Base-by-base conservation (phyloP, 1,284 basidiomycete genomes). In the Athelia psychrophila region DNA sequence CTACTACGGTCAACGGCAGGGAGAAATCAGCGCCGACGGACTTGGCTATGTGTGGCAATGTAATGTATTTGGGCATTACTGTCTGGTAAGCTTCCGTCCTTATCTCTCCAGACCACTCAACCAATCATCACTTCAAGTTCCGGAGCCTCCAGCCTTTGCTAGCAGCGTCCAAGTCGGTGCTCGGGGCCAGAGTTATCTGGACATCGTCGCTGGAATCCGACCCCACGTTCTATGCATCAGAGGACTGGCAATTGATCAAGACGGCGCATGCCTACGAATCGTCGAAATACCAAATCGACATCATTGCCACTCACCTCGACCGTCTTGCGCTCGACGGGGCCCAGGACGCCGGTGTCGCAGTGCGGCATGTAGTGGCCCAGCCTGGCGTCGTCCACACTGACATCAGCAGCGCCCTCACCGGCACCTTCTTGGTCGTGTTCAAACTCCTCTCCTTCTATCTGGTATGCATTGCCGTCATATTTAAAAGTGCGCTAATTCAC, bases 41-140 rank as follows among this genome's bases (percentile, higher is more conserved):
- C 68, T 93, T 0, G 93, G 93, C 0, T 84, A 78, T 74, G 80
- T 88, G 8, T 96, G 91, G 90, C 89, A 94, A 61, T 86, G 84
- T 51, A 95, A 95, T 60, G 76, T 93, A 20, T 90, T 95, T 51
- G 85, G 88, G 0, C 90, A 93, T 61, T 95, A 90, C 63, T 75
- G 81, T 35, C 69, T 96, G 60, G 93, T 94, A 59, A 55, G 89
- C 77, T 13, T 23, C 22, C 6, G 24, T 25, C 20, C 25, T 15
- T 12, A 19, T 54, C 44, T 24, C 18, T 51, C 20, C 50, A 8
- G 24, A 20, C 22, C 46, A 42, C 49, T n/a, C 5, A 42, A 6
- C 38, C 38, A 18, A 6, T 5, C 38, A 42, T 42, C 13, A 30
- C 30, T 58, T n/a, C n/a, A n/a, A 89, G 87, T 85, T 77, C 58